Percentiles rank a stretch among this genome's conserved stretches.
phyloP scores from a whole-genome alignment of 768 basidiomycete species.

The Ramaria sp. region DNA sequence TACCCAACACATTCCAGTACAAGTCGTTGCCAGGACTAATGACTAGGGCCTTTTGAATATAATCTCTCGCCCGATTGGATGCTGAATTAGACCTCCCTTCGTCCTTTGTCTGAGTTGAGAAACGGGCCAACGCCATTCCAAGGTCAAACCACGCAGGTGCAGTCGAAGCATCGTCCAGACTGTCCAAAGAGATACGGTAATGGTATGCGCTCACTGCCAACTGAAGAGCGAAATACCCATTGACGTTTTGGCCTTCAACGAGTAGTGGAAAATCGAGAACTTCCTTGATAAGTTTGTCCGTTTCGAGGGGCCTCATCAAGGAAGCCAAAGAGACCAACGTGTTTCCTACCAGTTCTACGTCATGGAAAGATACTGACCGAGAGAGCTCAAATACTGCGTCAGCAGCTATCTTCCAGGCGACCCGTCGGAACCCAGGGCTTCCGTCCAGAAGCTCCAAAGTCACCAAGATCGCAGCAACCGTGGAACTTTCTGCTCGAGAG shows the following conservation, averaged over 20 bases:
- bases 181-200: constrained; percentile 47
- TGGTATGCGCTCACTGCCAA: constrained; percentile 50
- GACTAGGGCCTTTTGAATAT: constrained; percentile 61
- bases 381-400: constrained; percentile 70
- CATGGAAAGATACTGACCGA: constrained; percentile 34
- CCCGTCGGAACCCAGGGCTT: constrained; percentile 51
- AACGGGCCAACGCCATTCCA: constrained; percentile 46
- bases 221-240: constrained; percentile 32
- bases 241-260: neutral
- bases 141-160: constrained; percentile 71
- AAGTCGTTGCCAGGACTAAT: constrained; percentile 58
- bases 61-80: constrained; percentile 35
- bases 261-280: neutral
- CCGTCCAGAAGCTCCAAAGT: constrained; percentile 40
- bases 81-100: constrained; percentile 23
- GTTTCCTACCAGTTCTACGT: constrained; percentile 20
- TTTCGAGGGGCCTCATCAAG: neutral
- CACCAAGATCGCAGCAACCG: constrained; percentile 46
- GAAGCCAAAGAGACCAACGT: neutral
- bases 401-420: constrained; percentile 76
- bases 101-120: constrained; percentile 26
- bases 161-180: constrained; percentile 35
- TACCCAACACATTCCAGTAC: constrained; percentile 81
- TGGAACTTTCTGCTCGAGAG: constrained; percentile 63
- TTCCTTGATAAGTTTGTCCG: neutral